phyloP scores from a whole-genome alignment of 176 grass and related monocot species.

The Ensete glaucum region DNA sequence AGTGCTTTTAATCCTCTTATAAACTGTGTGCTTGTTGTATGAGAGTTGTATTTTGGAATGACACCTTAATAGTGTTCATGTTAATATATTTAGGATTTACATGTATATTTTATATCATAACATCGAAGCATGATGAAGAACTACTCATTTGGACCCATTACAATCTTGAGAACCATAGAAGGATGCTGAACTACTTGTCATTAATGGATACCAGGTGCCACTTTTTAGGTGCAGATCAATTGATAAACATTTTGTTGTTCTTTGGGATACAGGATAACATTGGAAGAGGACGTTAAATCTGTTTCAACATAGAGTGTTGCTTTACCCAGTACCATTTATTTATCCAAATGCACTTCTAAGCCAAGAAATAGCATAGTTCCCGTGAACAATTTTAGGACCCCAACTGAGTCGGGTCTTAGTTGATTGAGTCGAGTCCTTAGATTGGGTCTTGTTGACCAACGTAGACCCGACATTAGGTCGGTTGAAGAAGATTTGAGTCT shows the following conservation, averaged over 20 bases:
- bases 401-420: too few relatives aligned
- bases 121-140: neutral
- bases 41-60: neutral
- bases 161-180: neutral
- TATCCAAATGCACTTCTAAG: neutral
- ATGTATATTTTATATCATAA: neutral
- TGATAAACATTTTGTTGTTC: neutral
- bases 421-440: too few relatives aligned
- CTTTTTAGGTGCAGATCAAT: neutral
- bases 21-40: neutral
- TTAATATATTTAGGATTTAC: neutral
- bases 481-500: too few relatives aligned
- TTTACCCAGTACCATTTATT: neutral
- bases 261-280: too few relatives aligned
- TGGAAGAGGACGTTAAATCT: too few relatives aligned
- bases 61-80: neutral
- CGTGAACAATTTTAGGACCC: too few relatives aligned
- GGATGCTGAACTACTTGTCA: neutral
- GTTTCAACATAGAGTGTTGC: neutral
- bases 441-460: too few relatives aligned
- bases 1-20: neutral
- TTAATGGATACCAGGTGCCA: neutral
- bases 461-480: too few relatives aligned
- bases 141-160: neutral
- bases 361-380: neutral